Base-by-base conservation (phyloP, 352 stramenopile species). In the Halophytophthora batemanensis region DNA sequence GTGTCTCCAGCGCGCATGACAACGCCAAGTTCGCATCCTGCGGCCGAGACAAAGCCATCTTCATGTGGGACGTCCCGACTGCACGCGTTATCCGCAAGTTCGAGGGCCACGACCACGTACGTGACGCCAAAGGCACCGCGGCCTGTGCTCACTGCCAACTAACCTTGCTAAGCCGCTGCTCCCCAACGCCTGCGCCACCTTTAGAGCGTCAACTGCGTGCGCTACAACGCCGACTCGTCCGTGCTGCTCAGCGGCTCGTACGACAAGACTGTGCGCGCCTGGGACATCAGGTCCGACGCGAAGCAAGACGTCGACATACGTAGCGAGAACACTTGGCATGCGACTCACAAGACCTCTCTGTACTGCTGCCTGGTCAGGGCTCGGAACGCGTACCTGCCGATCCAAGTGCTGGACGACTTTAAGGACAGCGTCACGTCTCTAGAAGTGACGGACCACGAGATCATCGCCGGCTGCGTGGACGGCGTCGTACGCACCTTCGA, bases 361-460 rank as follows among this genome's bases (percentile, higher is more conserved):
- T n/a, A n/a, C n/a, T n/a, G 12, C 6, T 56, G 1, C 7, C 21
- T 17, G 53, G 2, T 51, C 44, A 88, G 82, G 59, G 79, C 81
- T 58, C 75, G 81, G 2, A 92, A 90, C 42, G 57, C 81, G 1
- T 90, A 78, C 51, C 57, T 53, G 13, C 86, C 87, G 18, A 95
- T 96, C 46, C 87, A 96, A 66, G 64, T 88, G 23, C 56, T 96
- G 22, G 81, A 94, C 46, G 78, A 93, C 43, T 95, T 93, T 47
- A 90, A 81, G 40, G 87, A 96, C 64, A 96, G 86, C 53, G 84
- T 95, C 53, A 96, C 87, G 13, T 86, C 73, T 23, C 74, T 96
- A 21, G 64, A 86, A 3, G 62, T 95, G 13, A 80, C 78, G 0
- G 73, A 77, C 33, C 70, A 93, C 38, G 81, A 93, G 48, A 80